Percentiles rank a stretch among this genome's conserved stretches.
phyloP scores from a whole-genome alignment of 2,329 filamentous ascomycete genomes.

The Paraconiothyrium brasiliense region DNA sequence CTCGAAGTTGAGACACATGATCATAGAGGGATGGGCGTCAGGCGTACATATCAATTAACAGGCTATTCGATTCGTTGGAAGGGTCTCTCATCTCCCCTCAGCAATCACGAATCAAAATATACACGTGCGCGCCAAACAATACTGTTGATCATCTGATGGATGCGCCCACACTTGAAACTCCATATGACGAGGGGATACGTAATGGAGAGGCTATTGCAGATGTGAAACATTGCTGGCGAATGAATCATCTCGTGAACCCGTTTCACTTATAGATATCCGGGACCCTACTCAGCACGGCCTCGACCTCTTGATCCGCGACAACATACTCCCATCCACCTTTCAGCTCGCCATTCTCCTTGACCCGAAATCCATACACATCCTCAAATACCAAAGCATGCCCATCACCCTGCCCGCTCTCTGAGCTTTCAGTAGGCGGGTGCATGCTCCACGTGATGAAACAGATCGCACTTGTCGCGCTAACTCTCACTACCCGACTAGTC shows the following conservation, averaged over 20 bases:
- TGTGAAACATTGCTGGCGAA: background rate
- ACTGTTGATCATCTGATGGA: background rate
- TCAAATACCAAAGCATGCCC: background rate
- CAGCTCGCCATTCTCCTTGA: background rate
- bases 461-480: slow-evolving; percentile 3
- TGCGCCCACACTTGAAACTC: background rate
- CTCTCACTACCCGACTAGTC: background rate
- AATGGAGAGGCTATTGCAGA: background rate
- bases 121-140: background rate
- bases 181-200: background rate
- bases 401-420: too few species aligned
- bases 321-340: slow-evolving; percentile 10
- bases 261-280: background rate
- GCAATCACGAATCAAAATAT: background rate
- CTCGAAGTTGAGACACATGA: too few species aligned
- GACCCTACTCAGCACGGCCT: background rate
- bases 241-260: too few species aligned
- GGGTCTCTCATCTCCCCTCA: background rate
- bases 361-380: slow-evolving; percentile 4
- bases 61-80: too few species aligned
- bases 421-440: background rate
- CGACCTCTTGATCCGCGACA: slow-evolving; percentile 1
- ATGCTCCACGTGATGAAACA: slow-evolving; percentile 5
- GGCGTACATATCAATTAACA: too few species aligned
- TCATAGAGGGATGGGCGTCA: too few species aligned